Evolutionary conservation across 2,329 filamentous ascomycete genomes (phyloP), one percentile per base, ranked within the genome.

Genomic region (Tetracladium maxilliforme): DNA sequence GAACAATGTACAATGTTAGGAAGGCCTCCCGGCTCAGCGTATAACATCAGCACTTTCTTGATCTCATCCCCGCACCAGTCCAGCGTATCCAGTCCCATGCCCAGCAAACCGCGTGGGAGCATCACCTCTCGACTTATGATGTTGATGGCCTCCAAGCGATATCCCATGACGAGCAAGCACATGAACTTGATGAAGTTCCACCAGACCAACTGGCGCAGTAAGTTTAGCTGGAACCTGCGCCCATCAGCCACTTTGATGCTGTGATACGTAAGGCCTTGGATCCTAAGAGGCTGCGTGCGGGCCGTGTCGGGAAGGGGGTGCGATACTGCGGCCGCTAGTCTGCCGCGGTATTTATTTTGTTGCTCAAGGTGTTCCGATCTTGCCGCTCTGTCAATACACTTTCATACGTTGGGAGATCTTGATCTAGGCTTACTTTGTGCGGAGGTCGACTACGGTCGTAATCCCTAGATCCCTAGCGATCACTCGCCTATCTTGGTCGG

Each of bases 1-100:
- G 83, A 90, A 48, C 84, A 93, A 48, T 92, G 82, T 3, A 90
- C 53, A 6, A 92, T 44, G 2, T 73, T 48, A 0, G 83, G 82
- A n/a, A n/a, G n/a, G n/a, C n/a, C n/a, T n/a, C n/a, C n/a, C n/a
- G n/a, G n/a, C n/a, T n/a, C n/a, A n/a, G n/a, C n/a, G n/a, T n/a
- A n/a, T n/a, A n/a, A n/a, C n/a, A n/a, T n/a, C n/a, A n/a, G n/a
- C n/a, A n/a, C n/a, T n/a, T n/a, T n/a, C n/a, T n/a, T n/a, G n/a
- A 83, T 62, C 41, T 81, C 75, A 2, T 51, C 45, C 0, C 63
- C 67, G 26, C 74, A 82, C 27, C 70, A 60, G 35, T 79, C 70
- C 4, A 92, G 48, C 1, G 73, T 81, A 39, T 79, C 70, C 12
- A 65, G 58, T 1, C 69, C 78, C 3, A 92, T 55, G 1, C 80